Base-by-base conservation (phyloP, 108 stramenopile species). In the Cyclotella kingstonii region DNA sequence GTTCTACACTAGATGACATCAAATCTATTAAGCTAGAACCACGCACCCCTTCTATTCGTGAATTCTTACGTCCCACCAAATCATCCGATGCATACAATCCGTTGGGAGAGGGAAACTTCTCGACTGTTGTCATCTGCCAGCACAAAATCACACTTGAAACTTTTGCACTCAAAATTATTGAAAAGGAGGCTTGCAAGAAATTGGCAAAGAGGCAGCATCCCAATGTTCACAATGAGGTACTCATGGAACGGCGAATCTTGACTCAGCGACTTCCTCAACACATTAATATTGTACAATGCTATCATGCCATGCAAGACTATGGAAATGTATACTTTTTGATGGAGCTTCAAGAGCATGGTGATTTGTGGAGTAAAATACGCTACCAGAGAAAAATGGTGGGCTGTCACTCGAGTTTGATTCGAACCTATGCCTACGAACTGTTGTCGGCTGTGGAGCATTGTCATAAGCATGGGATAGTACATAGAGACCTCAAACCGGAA, bases 401-500 rank as follows among this genome's bases (percentile, higher is more conserved):
- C 51, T 66, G 72, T 30, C 95, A 91, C 64, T 60, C 68, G 9
- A 78, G 81, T 18, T 70, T 90, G 49, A 85, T 86, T 7, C 76
- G 81, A n/a, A 72, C 78, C n/a, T 96, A 90, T 81, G 51, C 84
- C 51, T 73, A 80, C 25, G 93, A 98, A 63, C 54, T 97, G 26
- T 57, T 98, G 25, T 79, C 82, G 46, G 98, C 92, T 1, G 40
- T 97, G 55, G 94, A 93, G 50, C 87, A 95, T 73, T 77, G 96
- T 33, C 97, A 97, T 65, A 41, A 45, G 10, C 77, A 86, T 55
- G 95, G 95, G 3, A 81, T 99, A 30, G 94, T 98, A 11, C 98
- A 99, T 74, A 89, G 98, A 4, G 98, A 99, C 68, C 46, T 99
- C 18, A 99, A 99, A 67, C 93, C 97, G 4, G 96, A 97, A 50